phyloP scores from a whole-genome alignment of 1,284 basidiomycete genomes.

The Grifola frondosa region DNA sequence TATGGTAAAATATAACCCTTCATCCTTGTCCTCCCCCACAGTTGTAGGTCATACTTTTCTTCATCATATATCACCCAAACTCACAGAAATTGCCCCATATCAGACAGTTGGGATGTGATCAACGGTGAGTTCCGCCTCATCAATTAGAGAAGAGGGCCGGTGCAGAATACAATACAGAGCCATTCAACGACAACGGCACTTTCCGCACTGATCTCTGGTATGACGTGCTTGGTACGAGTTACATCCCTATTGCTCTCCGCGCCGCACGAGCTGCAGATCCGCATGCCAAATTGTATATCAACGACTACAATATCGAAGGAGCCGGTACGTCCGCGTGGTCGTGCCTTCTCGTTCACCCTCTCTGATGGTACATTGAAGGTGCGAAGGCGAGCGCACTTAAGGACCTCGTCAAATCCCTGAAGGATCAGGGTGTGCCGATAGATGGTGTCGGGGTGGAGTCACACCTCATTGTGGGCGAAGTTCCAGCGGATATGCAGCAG shows the following conservation, averaged over 20 bases:
- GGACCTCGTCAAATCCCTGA: conserved; percentile 48
- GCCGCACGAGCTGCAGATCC: conserved; percentile 48
- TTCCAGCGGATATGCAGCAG: conserved; percentile 44
- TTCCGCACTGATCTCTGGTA: conserved; percentile 47
- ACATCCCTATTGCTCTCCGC: conserved; percentile 43
- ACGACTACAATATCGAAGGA: conserved; percentile 49
- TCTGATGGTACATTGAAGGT: conserved; percentile 27
- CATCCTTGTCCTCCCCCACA: conserved; percentile 4
- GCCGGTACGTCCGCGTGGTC: conserved; percentile 10
- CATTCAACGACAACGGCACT: conserved; percentile 61
- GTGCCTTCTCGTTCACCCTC: too few relatives aligned
- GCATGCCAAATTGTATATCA: conserved; percentile 43
- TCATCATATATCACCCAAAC: neutral
- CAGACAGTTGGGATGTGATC: conserved; percentile 39
- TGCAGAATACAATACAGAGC: conserved; percentile 32
- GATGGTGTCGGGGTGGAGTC: conserved; percentile 58
- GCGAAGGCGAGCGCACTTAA: conserved; percentile 53
- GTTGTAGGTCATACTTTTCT: conserved; percentile 16
- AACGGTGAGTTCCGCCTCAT: conserved; percentile 29
- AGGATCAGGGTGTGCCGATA: conserved; percentile 48
- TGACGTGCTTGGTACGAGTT: conserved; percentile 43
- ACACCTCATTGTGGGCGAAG: conserved; percentile 51
- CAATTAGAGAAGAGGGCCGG: neutral
- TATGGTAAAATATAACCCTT: neutral
- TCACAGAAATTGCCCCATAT: neutral